These are phyloP conservation scores for Monosporascus ibericus DNA, from an alignment of 2,329 filamentous ascomycete genomes.

Conservation along the genomic window DNA sequence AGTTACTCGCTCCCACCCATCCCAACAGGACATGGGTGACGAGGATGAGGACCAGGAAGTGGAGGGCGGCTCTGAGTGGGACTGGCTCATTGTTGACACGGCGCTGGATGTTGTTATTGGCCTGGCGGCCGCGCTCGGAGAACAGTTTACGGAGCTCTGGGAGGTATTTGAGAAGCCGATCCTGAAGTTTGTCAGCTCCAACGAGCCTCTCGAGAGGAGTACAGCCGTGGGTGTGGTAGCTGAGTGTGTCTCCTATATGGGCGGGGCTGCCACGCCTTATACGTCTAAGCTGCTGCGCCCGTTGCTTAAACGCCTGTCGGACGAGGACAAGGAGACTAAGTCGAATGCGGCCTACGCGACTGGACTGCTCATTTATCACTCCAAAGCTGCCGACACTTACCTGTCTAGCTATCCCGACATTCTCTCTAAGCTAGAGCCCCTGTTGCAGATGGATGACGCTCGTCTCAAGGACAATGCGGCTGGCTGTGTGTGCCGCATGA, in stretches of 20 bases:
- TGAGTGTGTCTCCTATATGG: slow-evolving; percentile 84
- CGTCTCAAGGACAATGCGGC: slow-evolving; percentile 89
- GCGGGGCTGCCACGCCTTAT: slow-evolving; percentile 71
- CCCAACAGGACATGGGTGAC: slow-evolving; percentile 83
- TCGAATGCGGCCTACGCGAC: slow-evolving; percentile 92
- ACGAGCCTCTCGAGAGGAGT: slow-evolving; percentile 80
- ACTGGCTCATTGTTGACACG: slow-evolving; percentile 95
- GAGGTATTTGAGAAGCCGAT: slow-evolving; percentile 93
- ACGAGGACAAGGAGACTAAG: slow-evolving; percentile 87
- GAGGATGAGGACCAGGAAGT: slow-evolving; percentile 71
- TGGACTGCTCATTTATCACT: slow-evolving; percentile 79
- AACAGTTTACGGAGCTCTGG: slow-evolving; percentile 81
- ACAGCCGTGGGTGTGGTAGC: slow-evolving; percentile 88
- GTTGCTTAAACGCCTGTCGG: slow-evolving; percentile 77
- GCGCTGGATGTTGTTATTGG: slow-evolving; percentile 86
- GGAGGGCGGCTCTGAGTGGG: slow-evolving; percentile 83
- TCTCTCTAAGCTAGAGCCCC: slow-evolving; percentile 77
- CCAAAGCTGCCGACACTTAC: slow-evolving; percentile 66
- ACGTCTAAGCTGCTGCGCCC: slow-evolving; percentile 72
- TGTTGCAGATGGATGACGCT: slow-evolving; percentile 70
- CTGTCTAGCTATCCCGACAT: slow-evolving; percentile 71
- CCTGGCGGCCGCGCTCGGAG: slow-evolving; percentile 74
- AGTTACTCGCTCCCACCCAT: slow-evolving; percentile 85
- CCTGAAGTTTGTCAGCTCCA: slow-evolving; percentile 79
- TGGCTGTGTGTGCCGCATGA: slow-evolving; percentile 87